Percentiles rank a stretch among this genome's conserved stretches.
Evolutionary conservation across 139 green algal genomes (phyloP).

Genomic region (Chlamydomonas sp.): DNA sequence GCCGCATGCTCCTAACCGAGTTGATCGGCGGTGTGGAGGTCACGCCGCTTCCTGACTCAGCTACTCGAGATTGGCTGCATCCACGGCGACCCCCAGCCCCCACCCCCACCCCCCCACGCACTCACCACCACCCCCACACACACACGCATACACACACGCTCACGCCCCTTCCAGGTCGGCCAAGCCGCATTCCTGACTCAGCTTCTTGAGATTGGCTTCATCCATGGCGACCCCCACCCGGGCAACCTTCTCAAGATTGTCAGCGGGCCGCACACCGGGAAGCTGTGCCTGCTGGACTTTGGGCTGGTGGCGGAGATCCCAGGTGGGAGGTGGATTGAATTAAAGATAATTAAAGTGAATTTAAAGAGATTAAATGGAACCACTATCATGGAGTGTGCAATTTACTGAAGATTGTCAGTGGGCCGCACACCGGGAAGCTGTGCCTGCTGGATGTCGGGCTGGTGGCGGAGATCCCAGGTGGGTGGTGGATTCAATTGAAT

Average conservation of each 20-base stretch:
- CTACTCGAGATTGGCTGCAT: conserved; percentile 87
- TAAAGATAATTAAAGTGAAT: too few species aligned
- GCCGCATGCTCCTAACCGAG: too few species aligned
- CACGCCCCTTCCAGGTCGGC: conserved; percentile 34
- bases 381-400: too few species aligned
- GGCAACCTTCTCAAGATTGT: conserved; percentile 36
- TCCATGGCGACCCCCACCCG: conserved; percentile 61
- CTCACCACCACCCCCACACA: too few species aligned
- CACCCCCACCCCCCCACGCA: neutral
- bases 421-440: conserved; percentile 67
- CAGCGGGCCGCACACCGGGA: conserved; percentile 61
- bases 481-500: too few species aligned
- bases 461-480: conserved; percentile 66
- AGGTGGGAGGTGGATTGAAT: too few species aligned
- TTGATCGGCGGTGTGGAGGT: too few species aligned
- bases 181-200: conserved; percentile 91
- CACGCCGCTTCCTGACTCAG: conserved; percentile 92
- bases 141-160: neutral
- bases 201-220: conserved; percentile 88
- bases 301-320: conserved; percentile 73
- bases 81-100: too few species aligned
- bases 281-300: conserved; percentile 82
- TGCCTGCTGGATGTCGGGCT: conserved; percentile 80
- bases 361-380: too few species aligned
- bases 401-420: conserved; percentile 42